These are phyloP conservation scores for Saturnispora halmiae DNA, from an alignment of 805 yeast genomes.

Conservation along the genomic window DNA sequence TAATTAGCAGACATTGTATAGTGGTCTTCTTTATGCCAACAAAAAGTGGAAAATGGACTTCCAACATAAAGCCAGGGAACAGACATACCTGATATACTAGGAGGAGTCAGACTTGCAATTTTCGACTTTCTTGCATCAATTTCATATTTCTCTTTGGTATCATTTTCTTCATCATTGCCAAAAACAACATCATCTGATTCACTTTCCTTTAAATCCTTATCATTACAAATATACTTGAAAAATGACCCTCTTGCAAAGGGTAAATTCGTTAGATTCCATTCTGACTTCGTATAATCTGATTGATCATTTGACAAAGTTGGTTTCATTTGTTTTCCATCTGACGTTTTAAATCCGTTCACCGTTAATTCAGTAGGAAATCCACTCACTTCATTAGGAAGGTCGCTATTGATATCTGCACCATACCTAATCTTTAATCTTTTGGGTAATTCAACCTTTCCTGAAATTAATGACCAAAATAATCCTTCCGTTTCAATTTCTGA, in stretches of 20 bases:
- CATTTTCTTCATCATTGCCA: not conserved
- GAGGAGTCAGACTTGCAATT: not conserved
- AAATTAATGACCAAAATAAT: conserved; percentile 52
- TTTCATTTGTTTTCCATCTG: conserved; percentile 14
- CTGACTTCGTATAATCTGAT: conserved; percentile 41
- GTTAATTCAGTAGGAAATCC: conserved; percentile 54
- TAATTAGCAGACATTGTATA: conserved; percentile 86
- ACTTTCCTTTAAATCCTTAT: not conserved
- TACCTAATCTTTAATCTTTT: conserved; percentile 51
- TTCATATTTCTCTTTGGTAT: too few species aligned
- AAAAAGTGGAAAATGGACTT: conserved; percentile 79
- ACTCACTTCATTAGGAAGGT: conserved; percentile 53
- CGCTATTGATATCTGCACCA: conserved; percentile 79
- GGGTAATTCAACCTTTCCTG: conserved; percentile 11
- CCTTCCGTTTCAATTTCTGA: conserved; percentile 42
- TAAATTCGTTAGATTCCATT: conserved; percentile 67
- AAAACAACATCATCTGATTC: not conserved
- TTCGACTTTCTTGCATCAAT: conserved; percentile 34
- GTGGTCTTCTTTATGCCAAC: conserved; percentile 97
- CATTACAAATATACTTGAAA: conserved; percentile 41
- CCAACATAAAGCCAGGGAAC: conserved; percentile 94
- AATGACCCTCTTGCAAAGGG: conserved; percentile 66
- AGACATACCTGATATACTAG: conserved; percentile 77
- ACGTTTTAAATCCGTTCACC: not conserved
- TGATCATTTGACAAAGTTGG: conserved; percentile 13